These are phyloP conservation scores for Letharia columbiana DNA, from an alignment of 495 filamentous ascomycete genomes.

Conservation along the genomic window DNA sequence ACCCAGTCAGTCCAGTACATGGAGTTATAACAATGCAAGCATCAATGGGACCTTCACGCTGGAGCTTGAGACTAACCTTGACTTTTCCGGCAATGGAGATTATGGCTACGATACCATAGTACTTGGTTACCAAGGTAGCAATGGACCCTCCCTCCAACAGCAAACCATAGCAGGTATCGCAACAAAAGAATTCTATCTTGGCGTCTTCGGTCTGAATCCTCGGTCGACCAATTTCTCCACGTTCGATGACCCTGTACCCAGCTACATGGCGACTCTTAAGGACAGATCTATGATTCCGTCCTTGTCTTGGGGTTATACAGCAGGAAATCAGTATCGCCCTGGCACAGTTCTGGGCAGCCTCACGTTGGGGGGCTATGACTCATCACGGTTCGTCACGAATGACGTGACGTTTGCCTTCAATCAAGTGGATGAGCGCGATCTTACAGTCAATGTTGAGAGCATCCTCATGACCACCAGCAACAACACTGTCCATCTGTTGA, in stretches of 20 bases:
- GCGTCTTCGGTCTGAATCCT: constrained; percentile 44
- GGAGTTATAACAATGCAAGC: constrained; percentile 22
- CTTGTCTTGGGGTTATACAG: constrained; percentile 47
- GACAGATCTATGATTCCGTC: constrained; percentile 39
- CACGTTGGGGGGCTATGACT: constrained; percentile 49
- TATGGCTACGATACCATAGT: constrained; percentile 46
- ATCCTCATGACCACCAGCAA: constrained; percentile 41
- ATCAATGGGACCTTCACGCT: constrained; percentile 24
- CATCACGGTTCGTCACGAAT: constrained; percentile 43
- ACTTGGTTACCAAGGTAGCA: constrained; percentile 32
- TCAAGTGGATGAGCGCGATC: constrained; percentile 38
- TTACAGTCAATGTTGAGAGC: constrained; percentile 39
- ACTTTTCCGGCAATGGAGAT: constrained; percentile 34
- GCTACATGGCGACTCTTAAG: constrained; percentile 42
- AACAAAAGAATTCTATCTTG: constrained; percentile 43
- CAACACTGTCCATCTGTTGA: constrained; percentile 8
- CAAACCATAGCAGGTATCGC: constrained; percentile 42
- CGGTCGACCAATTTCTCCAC: constrained; percentile 39
- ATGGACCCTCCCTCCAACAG: constrained; percentile 37
- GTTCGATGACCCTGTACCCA: constrained; percentile 36
- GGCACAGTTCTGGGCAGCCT: constrained; percentile 42
- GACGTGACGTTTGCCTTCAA: constrained; percentile 42
- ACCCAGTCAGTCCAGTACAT: constrained; percentile 38
- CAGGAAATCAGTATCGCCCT: constrained; percentile 45
- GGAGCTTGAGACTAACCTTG: constrained; percentile 37